Conservation (phyloP, 164 flowering plant genomes). For the Tetrastigma voinierianum region DNA sequence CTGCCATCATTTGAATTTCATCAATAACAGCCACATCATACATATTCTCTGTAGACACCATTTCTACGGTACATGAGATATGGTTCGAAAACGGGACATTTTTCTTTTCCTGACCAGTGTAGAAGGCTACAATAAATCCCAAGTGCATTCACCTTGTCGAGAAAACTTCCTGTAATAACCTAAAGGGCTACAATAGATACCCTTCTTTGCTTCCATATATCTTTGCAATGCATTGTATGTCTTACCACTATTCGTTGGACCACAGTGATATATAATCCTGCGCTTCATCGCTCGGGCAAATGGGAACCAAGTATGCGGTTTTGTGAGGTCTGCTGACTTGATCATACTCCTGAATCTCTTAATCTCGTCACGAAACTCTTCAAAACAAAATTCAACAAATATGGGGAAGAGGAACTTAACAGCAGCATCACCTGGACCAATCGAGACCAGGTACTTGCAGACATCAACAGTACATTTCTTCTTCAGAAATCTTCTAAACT, state of each 20-base stretch:
- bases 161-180: conserved; percentile 89
- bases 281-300: conserved; percentile 92
- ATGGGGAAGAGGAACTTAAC: conserved; percentile 72
- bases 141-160: conserved; percentile 75
- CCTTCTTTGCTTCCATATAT: conserved; percentile 87
- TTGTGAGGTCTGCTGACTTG: conserved; percentile 77
- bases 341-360: conserved; percentile 58
- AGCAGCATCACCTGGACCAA: conserved; percentile 60
- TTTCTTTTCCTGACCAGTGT: conserved; percentile 88
- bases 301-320: conserved; percentile 93
- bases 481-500: conserved; percentile 56
- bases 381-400: conserved; percentile 80
- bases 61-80: conserved; percentile 88
- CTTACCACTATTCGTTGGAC: conserved; percentile 94
- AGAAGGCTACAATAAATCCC: conserved; percentile 92
- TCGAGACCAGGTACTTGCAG: conserved; percentile 39
- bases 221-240: conserved; percentile 86
- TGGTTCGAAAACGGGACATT: conserved; percentile 77
- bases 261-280: conserved; percentile 88
- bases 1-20: conserved; percentile 97
- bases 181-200: conserved; percentile 87
- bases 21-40: conserved; percentile 93
- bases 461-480: conserved; percentile 49
- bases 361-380: conserved; percentile 79
- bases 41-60: conserved; percentile 75